These are phyloP conservation scores for Penicillium cinerascens DNA, from an alignment of 495 filamentous ascomycete species.

Conservation along the genomic window DNA sequence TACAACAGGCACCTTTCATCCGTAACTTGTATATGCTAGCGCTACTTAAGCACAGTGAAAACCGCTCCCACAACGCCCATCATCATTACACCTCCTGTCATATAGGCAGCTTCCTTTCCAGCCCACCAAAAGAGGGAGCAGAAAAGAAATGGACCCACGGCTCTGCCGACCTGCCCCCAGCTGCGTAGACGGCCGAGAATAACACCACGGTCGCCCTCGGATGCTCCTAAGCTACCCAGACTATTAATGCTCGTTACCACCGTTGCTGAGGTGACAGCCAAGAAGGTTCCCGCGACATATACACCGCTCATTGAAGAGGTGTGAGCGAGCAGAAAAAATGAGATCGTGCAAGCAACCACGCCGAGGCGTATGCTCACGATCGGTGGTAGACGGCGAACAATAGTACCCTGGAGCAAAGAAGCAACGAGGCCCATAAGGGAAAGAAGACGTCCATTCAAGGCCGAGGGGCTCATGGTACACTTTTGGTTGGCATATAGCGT, in stretches of 20 bases:
- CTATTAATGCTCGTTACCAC: conserved; percentile 94
- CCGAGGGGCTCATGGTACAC: conserved; percentile 54
- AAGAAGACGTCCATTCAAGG: conserved; percentile 79
- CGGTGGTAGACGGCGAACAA: conserved; percentile 78
- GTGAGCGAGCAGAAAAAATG: conserved; percentile 76
- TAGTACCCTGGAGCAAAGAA: conserved; percentile 81
- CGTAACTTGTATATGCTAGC: neutral
- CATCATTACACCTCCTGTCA: conserved; percentile 75
- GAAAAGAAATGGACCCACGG: conserved; percentile 82
- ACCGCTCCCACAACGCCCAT: conserved; percentile 65
- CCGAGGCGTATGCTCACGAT: conserved; percentile 74
- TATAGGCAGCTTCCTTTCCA: conserved; percentile 80
- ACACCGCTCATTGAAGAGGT: conserved; percentile 62
- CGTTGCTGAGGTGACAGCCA: conserved; percentile 87
- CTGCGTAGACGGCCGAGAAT: conserved; percentile 83
- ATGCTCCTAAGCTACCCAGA: conserved; percentile 83
- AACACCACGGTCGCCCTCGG: conserved; percentile 74
- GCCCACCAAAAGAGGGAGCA: conserved; percentile 99
- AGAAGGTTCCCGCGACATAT: conserved; percentile 72
- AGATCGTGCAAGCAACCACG: conserved; percentile 67
- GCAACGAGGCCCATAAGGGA: conserved; percentile 93
- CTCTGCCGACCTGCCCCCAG: conserved; percentile 81
- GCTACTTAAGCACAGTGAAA: conserved; percentile 35
- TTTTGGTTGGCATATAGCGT: conserved; percentile 65
- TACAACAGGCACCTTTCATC: too few relatives aligned